A percentile compares a stretch with the other conserved stretches of the same genome.
Conservation (phyloP, 2,329 filamentous ascomycete species). For the Epichloe amarillans region DNA sequence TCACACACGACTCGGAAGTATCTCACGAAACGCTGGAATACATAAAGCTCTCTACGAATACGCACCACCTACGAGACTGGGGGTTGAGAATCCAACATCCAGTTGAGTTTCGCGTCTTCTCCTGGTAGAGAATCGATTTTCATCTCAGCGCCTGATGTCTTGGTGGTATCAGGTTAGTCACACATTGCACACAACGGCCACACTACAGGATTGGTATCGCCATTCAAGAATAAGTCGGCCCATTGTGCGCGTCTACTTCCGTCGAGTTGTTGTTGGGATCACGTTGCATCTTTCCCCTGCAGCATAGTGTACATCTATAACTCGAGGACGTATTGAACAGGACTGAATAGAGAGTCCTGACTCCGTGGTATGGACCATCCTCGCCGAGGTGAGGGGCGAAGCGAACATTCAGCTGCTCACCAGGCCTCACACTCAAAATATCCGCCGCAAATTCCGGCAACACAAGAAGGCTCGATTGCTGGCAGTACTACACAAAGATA, state of each 20-base stretch:
- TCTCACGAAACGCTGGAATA: background rate
- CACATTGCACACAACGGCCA: background rate
- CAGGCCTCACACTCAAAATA: constrained; percentile 43
- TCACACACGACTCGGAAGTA: background rate
- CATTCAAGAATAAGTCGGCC: constrained; percentile 32
- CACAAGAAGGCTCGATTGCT: constrained; percentile 25
- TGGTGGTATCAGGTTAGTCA: background rate
- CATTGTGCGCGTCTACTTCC: background rate
- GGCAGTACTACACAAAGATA: constrained; percentile 27
- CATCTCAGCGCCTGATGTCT: background rate
- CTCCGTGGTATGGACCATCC: constrained; percentile 66
- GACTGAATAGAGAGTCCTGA: constrained; percentile 24
- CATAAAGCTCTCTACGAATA: background rate
- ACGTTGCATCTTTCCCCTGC: background rate
- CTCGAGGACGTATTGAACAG: background rate
- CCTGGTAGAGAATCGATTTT: background rate
- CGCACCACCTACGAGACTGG: background rate
- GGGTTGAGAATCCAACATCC: background rate
- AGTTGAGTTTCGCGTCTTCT: background rate
- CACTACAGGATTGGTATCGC: constrained; percentile 38
- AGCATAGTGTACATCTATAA: background rate
- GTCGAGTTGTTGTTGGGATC: background rate
- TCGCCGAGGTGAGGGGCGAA: constrained; percentile 59
- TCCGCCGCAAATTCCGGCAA: constrained; percentile 34
- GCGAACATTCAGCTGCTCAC: constrained; percentile 52